A percentile compares a stretch with the other conserved stretches of the same genome.
These are phyloP conservation scores for Kurtzmaniella quercitrusa DNA, from an alignment of 1,139 yeast species.

Conservation along the genomic window DNA sequence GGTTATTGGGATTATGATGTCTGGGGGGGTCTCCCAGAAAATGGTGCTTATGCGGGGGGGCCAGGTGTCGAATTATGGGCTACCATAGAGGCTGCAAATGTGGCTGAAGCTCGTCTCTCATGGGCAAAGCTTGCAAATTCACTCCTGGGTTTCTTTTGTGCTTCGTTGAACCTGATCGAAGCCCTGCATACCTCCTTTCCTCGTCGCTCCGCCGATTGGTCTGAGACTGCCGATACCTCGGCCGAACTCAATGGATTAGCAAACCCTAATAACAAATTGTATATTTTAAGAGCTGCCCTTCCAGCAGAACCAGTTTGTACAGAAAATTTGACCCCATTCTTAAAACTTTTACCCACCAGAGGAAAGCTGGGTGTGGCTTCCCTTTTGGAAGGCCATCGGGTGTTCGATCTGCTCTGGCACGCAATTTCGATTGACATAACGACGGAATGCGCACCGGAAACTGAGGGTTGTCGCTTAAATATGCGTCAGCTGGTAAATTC, in stretches of 20 bases:
- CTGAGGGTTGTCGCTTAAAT: conserved; percentile 43
- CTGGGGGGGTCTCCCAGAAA: conserved; percentile 80
- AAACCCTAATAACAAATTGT: conserved; percentile 37
- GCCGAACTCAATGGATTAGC: conserved; percentile 14
- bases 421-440: conserved; percentile 82
- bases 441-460: conserved; percentile 43
- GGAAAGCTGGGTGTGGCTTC: conserved; percentile 90
- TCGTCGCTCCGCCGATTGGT: conserved; percentile 19
- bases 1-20: conserved; percentile 93
- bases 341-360: conserved; percentile 85
- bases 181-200: conserved; percentile 77
- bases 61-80: conserved; percentile 97
- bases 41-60: conserved; percentile 80
- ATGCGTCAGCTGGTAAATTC: conserved; percentile 73
- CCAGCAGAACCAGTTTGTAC: conserved; percentile 98
- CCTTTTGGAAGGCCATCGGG: conserved; percentile 85
- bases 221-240: conserved; percentile 22
- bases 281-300: conserved; percentile 74
- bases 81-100: conserved; percentile 59
- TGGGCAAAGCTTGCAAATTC: conserved; percentile 77
- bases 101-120: conserved; percentile 51
- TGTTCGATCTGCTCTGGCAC: conserved; percentile 96
- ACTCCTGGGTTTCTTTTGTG: conserved; percentile 90
- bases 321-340: conserved; percentile 90
- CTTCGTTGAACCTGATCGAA: conserved; percentile 87